Evolutionary conservation across 495 filamentous ascomycete species (phyloP), one percentile per base, ranked within the genome.

Genomic region (Neurospora intermedia): DNA sequence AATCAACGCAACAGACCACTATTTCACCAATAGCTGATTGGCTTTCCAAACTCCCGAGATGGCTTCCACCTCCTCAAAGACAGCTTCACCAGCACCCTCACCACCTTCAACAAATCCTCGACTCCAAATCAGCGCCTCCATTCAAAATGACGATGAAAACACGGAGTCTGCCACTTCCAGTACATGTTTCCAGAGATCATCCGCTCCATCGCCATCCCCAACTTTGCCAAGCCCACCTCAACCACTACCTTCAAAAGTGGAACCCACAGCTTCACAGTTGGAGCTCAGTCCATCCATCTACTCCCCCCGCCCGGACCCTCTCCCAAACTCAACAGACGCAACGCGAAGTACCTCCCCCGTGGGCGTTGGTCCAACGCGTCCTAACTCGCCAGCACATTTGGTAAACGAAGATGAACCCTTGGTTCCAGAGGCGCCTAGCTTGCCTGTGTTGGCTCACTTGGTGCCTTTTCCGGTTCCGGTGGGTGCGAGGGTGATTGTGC

Each of bases 61-160:
- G 54, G 2, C 27, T 2, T 35, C 15, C 54, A 35, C 54, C 35
- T 66, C 54, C 1, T 38, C 27, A 5, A 9, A 15, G 6, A 0
- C 13, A 31, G 13, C 13, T 1, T 35, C 5, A 1, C 54, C 54
- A 2, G 23, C 23, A 15, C 54, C 27, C 6, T 18, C 54, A 0
- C 4, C 15, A 1, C 13, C 6, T 0, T 0, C 27, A 18, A 27
- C 27, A 0, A 31, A 31, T 9, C 6, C 0, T 0, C 27, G 16
- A 7, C 5, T 27, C 23, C 48, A 59, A 0, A 31, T 4, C 48
- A 16, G 31, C 11, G 6, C 48, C 2, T 66, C 54, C 13, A 18
- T 6, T 4, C 27, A 38, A 13, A 18, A 3, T 2, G 23, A 35
- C 5, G 20, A 27, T 15, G 23, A 1, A 31, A 18, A 16, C 6